phyloP scores from a whole-genome alignment of 768 basidiomycete species.

The Crepidotus variabilis region DNA sequence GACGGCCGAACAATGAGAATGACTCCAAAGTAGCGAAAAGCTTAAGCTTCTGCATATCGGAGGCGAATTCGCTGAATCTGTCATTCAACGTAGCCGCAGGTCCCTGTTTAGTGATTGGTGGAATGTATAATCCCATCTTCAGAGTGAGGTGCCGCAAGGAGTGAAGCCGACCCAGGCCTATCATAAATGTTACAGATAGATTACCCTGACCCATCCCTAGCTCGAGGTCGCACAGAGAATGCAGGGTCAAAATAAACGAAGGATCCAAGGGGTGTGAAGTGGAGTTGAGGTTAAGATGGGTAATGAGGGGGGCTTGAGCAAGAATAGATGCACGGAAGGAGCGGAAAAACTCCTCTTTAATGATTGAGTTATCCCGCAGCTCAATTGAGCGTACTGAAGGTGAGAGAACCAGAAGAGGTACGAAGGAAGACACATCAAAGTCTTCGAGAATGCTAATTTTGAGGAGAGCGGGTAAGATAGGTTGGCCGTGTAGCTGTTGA shows the following conservation, averaged over 20 bases:
- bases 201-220: neutral
- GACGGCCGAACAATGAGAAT: neutral
- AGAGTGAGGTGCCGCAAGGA: neutral
- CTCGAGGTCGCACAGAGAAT: neutral
- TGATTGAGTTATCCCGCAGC: neutral
- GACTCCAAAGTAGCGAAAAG: neutral
- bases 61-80: neutral
- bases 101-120: neutral
- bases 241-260: neutral
- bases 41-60: neutral
- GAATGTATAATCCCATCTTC: neutral
- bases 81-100: neutral
- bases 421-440: neutral
- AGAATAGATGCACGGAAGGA: neutral
- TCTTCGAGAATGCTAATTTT: neutral
- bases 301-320: neutral
- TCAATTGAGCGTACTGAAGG: neutral
- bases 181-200: neutral
- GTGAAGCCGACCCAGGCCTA: neutral
- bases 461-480: neutral
- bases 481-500: neutral
- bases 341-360: neutral
- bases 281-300: neutral
- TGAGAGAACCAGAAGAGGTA: neutral
- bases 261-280: neutral